A percentile compares a stretch with the other conserved stretches of the same genome.
These are phyloP conservation scores for Rhizophora apiculata DNA, from an alignment of 345 rosid genomes.

Conservation along the genomic window DNA sequence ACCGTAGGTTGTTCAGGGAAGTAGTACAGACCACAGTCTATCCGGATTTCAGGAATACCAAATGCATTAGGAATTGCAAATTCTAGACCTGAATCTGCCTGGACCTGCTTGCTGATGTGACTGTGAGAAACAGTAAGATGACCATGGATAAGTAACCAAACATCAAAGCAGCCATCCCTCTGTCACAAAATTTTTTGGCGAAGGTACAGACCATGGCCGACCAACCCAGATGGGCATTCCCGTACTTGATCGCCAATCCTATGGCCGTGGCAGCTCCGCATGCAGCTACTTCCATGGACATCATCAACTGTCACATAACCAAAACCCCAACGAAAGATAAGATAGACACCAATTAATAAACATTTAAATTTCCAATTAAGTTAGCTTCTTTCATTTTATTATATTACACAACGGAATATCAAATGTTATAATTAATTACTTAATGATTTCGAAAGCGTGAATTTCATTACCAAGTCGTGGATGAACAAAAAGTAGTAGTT, in stretches of 20 bases:
- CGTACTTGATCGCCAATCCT: constrained; percentile 51
- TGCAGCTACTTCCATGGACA: constrained; percentile 45
- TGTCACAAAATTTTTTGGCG: constrained; percentile 44
- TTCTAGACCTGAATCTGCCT: constrained; percentile 30
- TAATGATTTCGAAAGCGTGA: not conserved
- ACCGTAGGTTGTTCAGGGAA: too few relatives aligned
- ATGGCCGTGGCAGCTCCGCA: constrained; percentile 52
- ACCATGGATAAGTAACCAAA: constrained; percentile 35
- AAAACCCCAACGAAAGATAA: not conserved
- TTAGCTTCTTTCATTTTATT: too few relatives aligned
- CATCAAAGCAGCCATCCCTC: constrained; percentile 26
- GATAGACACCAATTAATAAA: not conserved
- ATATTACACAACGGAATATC: too few relatives aligned
- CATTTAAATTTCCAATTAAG: too few relatives aligned
- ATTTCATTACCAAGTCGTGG: constrained; percentile 45
- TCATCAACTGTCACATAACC: constrained; percentile 33
- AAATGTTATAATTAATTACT: not conserved
- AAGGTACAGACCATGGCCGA: constrained; percentile 44
- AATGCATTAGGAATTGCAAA: not conserved
- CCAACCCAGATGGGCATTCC: constrained; percentile 66
- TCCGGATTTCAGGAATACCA: too few relatives aligned
- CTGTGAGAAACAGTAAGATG: constrained; percentile 42
- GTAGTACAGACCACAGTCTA: too few relatives aligned
- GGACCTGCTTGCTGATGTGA: constrained; percentile 46
- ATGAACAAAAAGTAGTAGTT: constrained; percentile 42